These are phyloP conservation scores for Letharia columbiana DNA, from an alignment of 495 filamentous ascomycete species.

Conservation along the genomic window DNA sequence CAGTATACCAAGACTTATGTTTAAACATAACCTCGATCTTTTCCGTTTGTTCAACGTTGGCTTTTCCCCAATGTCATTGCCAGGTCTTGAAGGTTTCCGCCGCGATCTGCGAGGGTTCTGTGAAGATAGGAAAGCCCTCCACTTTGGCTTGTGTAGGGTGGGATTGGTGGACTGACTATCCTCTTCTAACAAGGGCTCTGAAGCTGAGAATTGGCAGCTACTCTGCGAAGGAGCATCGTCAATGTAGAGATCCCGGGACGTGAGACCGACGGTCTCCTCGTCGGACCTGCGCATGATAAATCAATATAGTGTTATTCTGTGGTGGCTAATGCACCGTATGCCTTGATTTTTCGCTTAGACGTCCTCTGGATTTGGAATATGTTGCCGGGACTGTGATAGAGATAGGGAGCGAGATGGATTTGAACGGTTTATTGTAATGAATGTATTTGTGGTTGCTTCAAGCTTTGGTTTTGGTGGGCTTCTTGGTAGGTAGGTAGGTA, in stretches of 20 bases:
- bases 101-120: background rate
- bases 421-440: background rate
- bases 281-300: background rate
- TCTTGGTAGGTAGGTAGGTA: background rate
- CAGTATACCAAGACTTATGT: constrained; percentile 14
- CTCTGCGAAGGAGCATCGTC: constrained; percentile 7
- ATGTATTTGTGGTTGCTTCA: background rate
- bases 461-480: background rate
- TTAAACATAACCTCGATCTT: constrained; percentile 16
- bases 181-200: constrained; percentile 12
- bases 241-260: constrained; percentile 2
- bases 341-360: background rate
- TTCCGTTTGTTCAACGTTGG: background rate
- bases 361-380: background rate
- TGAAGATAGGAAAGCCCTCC: background rate
- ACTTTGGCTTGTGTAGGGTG: background rate
- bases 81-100: constrained; percentile 4
- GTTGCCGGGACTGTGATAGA: background rate
- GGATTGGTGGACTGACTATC: background rate
- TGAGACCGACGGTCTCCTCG: constrained; percentile 6
- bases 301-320: background rate
- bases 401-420: background rate
- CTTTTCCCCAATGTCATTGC: constrained; percentile 7
- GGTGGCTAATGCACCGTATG: background rate
- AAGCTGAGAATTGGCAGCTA: constrained; percentile 6